Evolutionary conservation across 257 asterid genomes (phyloP), one percentile per base, ranked within the genome.

Genomic region (Ballota nigra): DNA sequence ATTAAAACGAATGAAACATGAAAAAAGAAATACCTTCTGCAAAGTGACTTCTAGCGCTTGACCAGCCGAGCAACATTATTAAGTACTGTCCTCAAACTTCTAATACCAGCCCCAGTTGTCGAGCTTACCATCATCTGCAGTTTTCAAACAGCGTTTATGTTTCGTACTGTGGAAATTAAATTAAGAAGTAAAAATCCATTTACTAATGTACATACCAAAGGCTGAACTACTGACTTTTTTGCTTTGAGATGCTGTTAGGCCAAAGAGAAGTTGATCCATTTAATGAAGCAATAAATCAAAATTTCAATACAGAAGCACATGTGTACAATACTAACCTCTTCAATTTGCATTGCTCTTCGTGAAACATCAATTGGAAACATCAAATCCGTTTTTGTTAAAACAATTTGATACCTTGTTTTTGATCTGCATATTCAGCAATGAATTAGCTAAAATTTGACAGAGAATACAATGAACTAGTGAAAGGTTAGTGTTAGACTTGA

Each of bases 41-140:
- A 63, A 69, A 51, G 68, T 31, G 57, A 57, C 77, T 72, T 78
- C 81, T 83, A 88, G 31, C 76, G 83, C 82, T 74, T 86, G 62
- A 83, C 82, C 68, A 89, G 75, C 16, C 98, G 93, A 68, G 88
- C 92, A 73, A 95, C 80, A 82, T 84, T 89, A 69, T 91, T 64
- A 58, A 95, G 96, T 47, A 78, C 97, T 0, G 96, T 90, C 80
- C 98, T 89, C 75, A 95, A 83, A 78, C 96, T 86, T 82, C 96
- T 83, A 74, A 92, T 79, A 41, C 99, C 99, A 24, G 98, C 98
- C 33, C 99, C 99, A 64, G 97, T 85, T 81, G 63, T 92, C 8
- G 99, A 89, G 94, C 99, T 89, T 68, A 85, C 86, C 98, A 95
- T 95, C 97, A 95, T 89, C 98, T 95, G 92, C 70, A 70, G 70